These are phyloP conservation scores for Pleomassaria siparia DNA, from an alignment of 2,329 filamentous ascomycete species.

Conservation along the genomic window DNA sequence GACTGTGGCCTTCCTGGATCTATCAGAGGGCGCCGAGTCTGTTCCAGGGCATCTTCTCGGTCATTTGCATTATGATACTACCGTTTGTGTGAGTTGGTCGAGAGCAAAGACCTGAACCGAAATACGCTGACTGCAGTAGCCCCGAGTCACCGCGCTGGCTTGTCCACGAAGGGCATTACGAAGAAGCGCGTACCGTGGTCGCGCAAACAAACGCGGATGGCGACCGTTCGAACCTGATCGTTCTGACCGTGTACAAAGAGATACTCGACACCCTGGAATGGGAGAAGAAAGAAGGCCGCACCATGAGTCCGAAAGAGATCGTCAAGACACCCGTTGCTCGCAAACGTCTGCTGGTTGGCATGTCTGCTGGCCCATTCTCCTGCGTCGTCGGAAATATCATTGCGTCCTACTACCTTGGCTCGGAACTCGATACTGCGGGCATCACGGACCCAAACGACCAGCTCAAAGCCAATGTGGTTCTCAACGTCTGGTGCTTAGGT, in stretches of 20 bases:
- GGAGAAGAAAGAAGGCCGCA: conserved; percentile 47
- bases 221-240: conserved; percentile 43
- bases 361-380: conserved; percentile 38
- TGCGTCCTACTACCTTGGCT: conserved; percentile 46
- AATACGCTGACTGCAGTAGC: not conserved
- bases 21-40: conserved; percentile 47
- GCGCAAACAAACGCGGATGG: conserved; percentile 51
- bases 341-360: conserved; percentile 45
- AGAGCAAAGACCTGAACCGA: not conserved
- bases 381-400: conserved; percentile 46
- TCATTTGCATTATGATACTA: conserved; percentile 47
- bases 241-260: conserved; percentile 38
- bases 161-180: conserved; percentile 42
- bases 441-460: conserved; percentile 48
- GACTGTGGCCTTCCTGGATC: no score
- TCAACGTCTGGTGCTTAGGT: conserved; percentile 55
- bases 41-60: conserved; percentile 46
- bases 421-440: conserved; percentile 49
- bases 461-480: conserved; percentile 53
- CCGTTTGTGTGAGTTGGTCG: conserved; percentile 43
- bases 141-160: conserved; percentile 53
- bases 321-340: conserved; percentile 40
- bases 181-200: conserved; percentile 47
- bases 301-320: conserved; percentile 42
- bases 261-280: conserved; percentile 52